phyloP scores from a whole-genome alignment of 2,329 filamentous ascomycete genomes.

The Cadophora luteo-olivacea region DNA sequence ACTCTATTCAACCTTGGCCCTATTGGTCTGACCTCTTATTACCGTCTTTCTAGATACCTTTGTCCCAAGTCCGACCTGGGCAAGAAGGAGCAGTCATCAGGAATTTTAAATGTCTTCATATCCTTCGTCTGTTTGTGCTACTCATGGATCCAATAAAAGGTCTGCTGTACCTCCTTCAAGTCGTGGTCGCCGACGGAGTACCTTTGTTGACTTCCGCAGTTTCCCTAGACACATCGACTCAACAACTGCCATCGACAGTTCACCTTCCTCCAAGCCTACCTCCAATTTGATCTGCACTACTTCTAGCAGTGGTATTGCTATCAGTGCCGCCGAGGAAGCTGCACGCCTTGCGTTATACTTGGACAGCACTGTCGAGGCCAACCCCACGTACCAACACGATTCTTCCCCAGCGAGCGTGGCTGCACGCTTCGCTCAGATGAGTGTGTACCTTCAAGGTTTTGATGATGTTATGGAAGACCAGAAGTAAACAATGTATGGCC shows the following conservation, averaged over 20 bases:
- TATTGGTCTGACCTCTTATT: too few relatives aligned
- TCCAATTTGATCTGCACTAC: not conserved
- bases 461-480: constrained; percentile 9
- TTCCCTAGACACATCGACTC: not conserved
- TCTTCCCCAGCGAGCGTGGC: not conserved
- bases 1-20: too few relatives aligned
- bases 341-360: not conserved
- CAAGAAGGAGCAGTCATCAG: too few relatives aligned
- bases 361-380: not conserved
- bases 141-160: not conserved
- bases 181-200: not conserved
- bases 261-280: not conserved
- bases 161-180: not conserved
- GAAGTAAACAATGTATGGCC: not conserved
- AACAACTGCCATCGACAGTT: not conserved
- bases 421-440: not conserved
- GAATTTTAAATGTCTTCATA: not conserved
- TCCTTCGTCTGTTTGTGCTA: not conserved
- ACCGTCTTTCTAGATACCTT: too few relatives aligned
- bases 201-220: not conserved
- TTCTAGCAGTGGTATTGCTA: not conserved
- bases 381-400: constrained; percentile 8
- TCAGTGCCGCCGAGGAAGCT: not conserved
- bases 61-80: too few relatives aligned
- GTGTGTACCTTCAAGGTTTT: constrained; percentile 12